Base-by-base conservation (phyloP, 1,139 yeast species). In the Blastobotrys petasosporus region DNA sequence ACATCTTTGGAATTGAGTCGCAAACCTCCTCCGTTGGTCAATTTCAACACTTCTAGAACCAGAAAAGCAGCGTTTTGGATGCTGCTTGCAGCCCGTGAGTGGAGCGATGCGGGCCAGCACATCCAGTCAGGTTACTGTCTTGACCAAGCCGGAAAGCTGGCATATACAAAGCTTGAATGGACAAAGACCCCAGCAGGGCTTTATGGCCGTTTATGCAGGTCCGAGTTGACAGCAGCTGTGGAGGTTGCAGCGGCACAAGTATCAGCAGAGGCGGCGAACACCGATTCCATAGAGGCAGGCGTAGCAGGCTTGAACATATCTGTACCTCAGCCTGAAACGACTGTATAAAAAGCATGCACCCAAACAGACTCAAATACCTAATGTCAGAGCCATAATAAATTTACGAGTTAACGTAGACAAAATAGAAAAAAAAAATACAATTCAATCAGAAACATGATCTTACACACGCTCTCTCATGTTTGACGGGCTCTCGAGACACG, bases 41-140 rank as follows among this genome's bases (percentile, higher is more conserved):
- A 33, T 29, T 9, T 29, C 15, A 20, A 17, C 8, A 30, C 46
- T 9, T 32, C 35, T 1, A 70, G 94, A 47, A 66, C 66, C 45
- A 73, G 97, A 47, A 87, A 86, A 59, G 80, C 92, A 1, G 79
- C 87, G 0, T 71, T 90, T 31, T 90, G 96, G 90, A 75, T 77
- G 56, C 64, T 88, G 15, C 64, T 90, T 23, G 82, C 96, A 0
- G 83, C 90, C 4, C 77, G 77, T 48, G 86, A 84, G 58, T 82
- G 95, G 88, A 68, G 69, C 32, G 62, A 59, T 36, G 56, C 61
- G 1, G 49, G 47, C 23, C 55, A 53, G 31, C 42, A 36, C 23
- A 42, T 37, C 17, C 55, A 60, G 38, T 54, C 64, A 3, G 42
- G 46, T 15, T 50, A 52, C 29, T 61, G 66, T 44, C 46, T 63